phyloP scores from a whole-genome alignment of 1,139 yeast genomes.

The Geotrichum bryndzae region DNA sequence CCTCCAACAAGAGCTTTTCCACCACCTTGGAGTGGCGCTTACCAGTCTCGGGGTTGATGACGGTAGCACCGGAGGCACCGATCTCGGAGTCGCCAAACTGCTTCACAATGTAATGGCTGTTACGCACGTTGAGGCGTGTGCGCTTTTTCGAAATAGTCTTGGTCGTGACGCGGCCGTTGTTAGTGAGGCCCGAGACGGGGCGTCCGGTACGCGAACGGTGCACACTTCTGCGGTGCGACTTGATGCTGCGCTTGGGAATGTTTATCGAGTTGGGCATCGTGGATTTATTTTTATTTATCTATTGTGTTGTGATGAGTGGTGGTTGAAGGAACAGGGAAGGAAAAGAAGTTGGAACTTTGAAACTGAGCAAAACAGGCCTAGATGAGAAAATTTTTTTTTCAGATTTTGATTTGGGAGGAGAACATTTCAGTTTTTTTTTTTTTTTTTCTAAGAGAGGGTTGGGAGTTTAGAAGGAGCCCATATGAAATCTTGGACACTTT shows the following conservation, averaged over 20 bases:
- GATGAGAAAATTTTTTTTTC: background rate
- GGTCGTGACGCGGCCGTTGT: conserved; percentile 6
- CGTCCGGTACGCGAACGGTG: conserved; percentile 1
- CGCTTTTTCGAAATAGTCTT: conserved; percentile 15
- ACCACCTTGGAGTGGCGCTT: conserved; percentile 9
- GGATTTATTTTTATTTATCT: background rate
- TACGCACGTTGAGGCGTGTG: conserved; percentile 7
- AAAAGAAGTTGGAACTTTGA: background rate
- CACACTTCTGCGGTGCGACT: conserved; percentile 3
- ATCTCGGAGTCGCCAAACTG: conserved; percentile 3
- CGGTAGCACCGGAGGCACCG: background rate
- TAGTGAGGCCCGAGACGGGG: background rate
- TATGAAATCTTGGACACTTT: background rate
- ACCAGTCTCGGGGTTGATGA: background rate
- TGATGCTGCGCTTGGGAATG: conserved; percentile 13
- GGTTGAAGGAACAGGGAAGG: background rate
- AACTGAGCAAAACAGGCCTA: background rate
- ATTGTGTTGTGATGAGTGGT: background rate
- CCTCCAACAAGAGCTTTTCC: conserved; percentile 8
- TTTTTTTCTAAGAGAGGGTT: background rate
- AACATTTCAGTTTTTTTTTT: background rate
- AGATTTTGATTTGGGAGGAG: background rate
- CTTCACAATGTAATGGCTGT: conserved; percentile 5
- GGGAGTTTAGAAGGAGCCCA: background rate
- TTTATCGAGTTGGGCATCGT: conserved; percentile 14